Evolutionary conservation across 257 asterid genomes (phyloP).

Genomic region (Osmanthus fragrans): DNA sequence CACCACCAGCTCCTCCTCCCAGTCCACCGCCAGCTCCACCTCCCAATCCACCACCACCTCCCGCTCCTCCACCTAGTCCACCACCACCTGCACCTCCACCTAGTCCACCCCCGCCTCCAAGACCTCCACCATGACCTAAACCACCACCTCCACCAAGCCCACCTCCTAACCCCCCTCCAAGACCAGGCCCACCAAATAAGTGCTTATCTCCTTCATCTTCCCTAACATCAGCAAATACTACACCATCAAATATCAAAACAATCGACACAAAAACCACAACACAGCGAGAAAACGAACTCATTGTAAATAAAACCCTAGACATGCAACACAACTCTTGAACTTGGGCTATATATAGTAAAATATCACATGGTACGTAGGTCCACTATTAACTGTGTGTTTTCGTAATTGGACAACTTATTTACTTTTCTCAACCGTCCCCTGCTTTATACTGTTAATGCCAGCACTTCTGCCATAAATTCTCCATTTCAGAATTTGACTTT

Average conservation of each 20-base stretch:
- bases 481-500: background rate
- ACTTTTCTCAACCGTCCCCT: conserved; percentile 29
- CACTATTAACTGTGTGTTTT: conserved; percentile 33
- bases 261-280: conserved; percentile 25
- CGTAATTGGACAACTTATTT: conserved; percentile 12
- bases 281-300: conserved; percentile 25
- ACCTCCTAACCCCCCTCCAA: conserved; percentile 22
- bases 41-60: conserved; percentile 30
- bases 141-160: conserved; percentile 27
- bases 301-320: conserved; percentile 19
- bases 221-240: conserved; percentile 35
- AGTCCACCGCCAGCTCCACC: conserved; percentile 23
- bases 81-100: background rate
- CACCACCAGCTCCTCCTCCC: conserved; percentile 19
- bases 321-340: conserved; percentile 28
- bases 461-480: background rate
- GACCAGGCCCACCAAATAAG: conserved; percentile 20
- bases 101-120: conserved; percentile 25
- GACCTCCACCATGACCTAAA: background rate
- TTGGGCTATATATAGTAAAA: conserved; percentile 29
- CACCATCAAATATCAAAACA: conserved; percentile 30
- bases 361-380: conserved; percentile 51
- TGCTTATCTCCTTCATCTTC: conserved; percentile 36
- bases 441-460: background rate
- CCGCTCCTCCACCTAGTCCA: conserved; percentile 15